phyloP scores from a whole-genome alignment of 1,284 basidiomycete genomes.

The Ceratobasidium sp. region DNA sequence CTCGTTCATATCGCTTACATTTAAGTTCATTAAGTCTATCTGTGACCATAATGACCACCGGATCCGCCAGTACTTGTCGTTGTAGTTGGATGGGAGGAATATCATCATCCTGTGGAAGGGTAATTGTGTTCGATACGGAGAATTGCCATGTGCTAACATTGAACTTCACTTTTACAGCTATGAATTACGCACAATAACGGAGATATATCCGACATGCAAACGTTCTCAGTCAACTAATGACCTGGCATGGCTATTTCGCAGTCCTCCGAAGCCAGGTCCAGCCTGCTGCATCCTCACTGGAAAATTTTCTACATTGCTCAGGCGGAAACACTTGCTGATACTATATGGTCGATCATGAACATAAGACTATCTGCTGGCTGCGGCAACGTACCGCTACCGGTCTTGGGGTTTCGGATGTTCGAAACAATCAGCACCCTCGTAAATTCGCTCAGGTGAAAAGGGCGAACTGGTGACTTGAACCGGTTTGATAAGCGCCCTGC shows the following conservation, averaged over 20 bases:
- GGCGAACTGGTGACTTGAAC: background rate
- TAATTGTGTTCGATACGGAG: no score
- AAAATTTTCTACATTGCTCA: conserved; percentile 29
- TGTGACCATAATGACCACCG: no score
- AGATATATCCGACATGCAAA: conserved; percentile 29
- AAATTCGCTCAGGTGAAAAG: no score
- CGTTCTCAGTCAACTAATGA: background rate
- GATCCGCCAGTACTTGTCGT: background rate
- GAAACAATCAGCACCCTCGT: conserved; percentile 27
- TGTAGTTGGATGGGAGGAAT: conserved; percentile 18
- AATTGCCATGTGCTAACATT: no score
- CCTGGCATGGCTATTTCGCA: conserved; percentile 19
- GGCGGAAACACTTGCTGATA: conserved; percentile 31
- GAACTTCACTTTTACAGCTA: conserved; percentile 21
- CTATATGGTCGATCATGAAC: conserved; percentile 35
- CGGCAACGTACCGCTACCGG: conserved; percentile 31
- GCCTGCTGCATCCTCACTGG: conserved; percentile 21
- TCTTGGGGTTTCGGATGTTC: conserved; percentile 29
- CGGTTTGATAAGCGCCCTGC: conserved; percentile 29
- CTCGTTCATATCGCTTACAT: no score
- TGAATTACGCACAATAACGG: conserved; percentile 13
- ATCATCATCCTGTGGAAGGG: conserved; percentile 41
- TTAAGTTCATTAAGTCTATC: no score
- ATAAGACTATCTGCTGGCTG: conserved; percentile 37
- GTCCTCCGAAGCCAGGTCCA: conserved; percentile 8